Evolutionary conservation across 371 early-diverging fungal species (phyloP), one percentile per base, ranked within the genome.

Genomic region (Circinella minor): DNA sequence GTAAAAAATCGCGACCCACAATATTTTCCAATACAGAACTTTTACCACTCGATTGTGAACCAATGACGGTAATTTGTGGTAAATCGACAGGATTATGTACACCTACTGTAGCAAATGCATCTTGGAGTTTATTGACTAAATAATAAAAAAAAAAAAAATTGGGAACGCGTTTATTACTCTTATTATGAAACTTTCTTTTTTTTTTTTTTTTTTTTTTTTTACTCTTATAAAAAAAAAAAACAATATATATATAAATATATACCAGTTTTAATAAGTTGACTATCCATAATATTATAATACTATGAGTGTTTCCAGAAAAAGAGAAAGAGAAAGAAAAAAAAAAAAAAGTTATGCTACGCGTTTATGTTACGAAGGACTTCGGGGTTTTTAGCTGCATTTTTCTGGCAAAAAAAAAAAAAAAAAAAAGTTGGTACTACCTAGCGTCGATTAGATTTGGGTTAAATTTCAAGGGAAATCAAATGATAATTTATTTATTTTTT

Each of bases 21-120:
- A 99, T 96, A 83, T 99, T 99, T 74, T 99, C 99, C 46, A 99
- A 89, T 46, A 99, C 99, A 38, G 99, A 98, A 78, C 94, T 93
- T 85, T 99, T 99, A 55, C 99, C 99, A 79, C 95, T 93, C 70
- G 95, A 94, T 83, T 99, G 98, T n/a, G 93, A 92, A 48, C 98
- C 99, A 77, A 99, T 94, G 55, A 99, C 99, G 55, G 95, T 94
- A 78, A 99, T 98, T 84, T 99, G 99, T 11, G 99, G 99, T 61
- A 99, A 84, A 84, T 99, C 99, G 7, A 99, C 95, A 5, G 98
- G 98, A 78, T 98, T 98, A 67, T 92, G 88, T 47, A 97, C 97
- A 66, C 97, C 96, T n/a, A 96, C 97, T 10, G 96, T 93, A 17
- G 96, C 85, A 83, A 99, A 99, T 48, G 98, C 96, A 80, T 98